Percentiles rank a stretch among this genome's conserved stretches.
These are phyloP conservation scores for Candida methanosorbosa DNA, from an alignment of 805 yeast genomes.

Conservation along the genomic window DNA sequence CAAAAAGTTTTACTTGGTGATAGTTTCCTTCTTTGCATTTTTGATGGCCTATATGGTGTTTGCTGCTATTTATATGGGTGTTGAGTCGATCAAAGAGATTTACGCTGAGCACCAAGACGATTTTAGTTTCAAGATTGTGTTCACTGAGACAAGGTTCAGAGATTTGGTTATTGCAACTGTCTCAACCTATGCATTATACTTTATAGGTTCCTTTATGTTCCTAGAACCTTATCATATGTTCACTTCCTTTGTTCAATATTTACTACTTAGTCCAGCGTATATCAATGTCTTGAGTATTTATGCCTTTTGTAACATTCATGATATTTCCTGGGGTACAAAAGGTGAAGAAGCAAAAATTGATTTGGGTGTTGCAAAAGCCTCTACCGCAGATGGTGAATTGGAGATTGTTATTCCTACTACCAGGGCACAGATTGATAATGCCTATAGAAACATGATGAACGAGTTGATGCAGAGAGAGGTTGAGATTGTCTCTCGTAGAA, in stretches of 20 bases:
- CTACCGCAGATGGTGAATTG: conserved; percentile 51
- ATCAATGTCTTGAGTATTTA: conserved; percentile 87
- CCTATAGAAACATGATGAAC: conserved; percentile 58
- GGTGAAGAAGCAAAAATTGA: conserved; percentile 68
- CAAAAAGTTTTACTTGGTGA: conserved; percentile 61
- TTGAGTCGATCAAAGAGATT: conserved; percentile 42
- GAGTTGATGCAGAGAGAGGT: conserved; percentile 37
- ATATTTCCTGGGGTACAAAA: conserved; percentile 96
- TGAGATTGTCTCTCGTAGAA: conserved; percentile 19
- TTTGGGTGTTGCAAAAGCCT: conserved; percentile 72
- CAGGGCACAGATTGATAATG: conserved; percentile 63
- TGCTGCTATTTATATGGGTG: conserved; percentile 77
- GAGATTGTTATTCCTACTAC: conserved; percentile 72
- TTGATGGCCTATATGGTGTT: conserved; percentile 85
- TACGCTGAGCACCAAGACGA: conserved; percentile 25
- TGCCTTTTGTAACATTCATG: conserved; percentile 94
- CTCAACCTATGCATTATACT: conserved; percentile 77
- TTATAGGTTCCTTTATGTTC: conserved; percentile 69
- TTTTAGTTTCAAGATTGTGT: conserved; percentile 36
- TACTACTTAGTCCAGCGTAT: conserved; percentile 80
- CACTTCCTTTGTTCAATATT: conserved; percentile 78
- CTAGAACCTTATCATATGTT: conserved; percentile 92
- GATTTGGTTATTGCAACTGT: conserved; percentile 80
- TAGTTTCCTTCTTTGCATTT: conserved; percentile 75
- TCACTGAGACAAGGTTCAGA: conserved; percentile 66